Conservation (phyloP, 495 filamentous ascomycete genomes). For the Podospora fimiseda region DNA sequence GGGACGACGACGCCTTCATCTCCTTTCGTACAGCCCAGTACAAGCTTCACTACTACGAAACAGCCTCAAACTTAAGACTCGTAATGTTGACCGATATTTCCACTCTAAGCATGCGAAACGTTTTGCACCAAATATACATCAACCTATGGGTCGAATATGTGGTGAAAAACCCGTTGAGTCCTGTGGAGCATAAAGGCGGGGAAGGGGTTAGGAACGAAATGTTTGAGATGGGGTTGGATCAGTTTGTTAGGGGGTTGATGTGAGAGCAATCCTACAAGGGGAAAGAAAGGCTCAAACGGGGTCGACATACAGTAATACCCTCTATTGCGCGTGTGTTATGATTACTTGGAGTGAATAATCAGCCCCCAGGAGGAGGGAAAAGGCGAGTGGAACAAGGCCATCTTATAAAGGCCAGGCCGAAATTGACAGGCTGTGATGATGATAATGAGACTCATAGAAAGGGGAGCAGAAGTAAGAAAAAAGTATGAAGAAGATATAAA, state of each 20-base stretch:
- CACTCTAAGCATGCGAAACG: slow-evolving; percentile 82
- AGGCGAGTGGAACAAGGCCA: background rate
- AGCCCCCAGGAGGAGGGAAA: background rate
- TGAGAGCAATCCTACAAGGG: no score
- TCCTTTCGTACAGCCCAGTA: slow-evolving; percentile 87
- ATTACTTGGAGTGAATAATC: no score
- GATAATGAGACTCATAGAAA: background rate
- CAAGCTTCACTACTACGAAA: slow-evolving; percentile 99
- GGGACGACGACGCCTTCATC: slow-evolving; percentile 87
- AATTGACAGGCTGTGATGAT: background rate
- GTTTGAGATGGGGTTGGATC: slow-evolving; percentile 86
- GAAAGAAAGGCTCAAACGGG: background rate
- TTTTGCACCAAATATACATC: slow-evolving; percentile 96
- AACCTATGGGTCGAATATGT: slow-evolving; percentile 97
- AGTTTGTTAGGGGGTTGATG: slow-evolving; percentile 59
- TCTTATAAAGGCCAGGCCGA: no score
- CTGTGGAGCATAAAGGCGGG: slow-evolving; percentile 81
- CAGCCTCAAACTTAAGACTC: slow-evolving; percentile 87
- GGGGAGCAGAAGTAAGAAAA: background rate
- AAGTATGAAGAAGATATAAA: no score
- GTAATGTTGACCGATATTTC: slow-evolving; percentile 93
- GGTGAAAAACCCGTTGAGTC: slow-evolving; percentile 89
- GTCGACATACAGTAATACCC: no score
- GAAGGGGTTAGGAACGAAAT: slow-evolving; percentile 88
- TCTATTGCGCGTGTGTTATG: no score